These are phyloP conservation scores for Sorghum bicolor DNA, from an alignment of 176 grass and related monocot species.

Conservation along the genomic window DNA sequence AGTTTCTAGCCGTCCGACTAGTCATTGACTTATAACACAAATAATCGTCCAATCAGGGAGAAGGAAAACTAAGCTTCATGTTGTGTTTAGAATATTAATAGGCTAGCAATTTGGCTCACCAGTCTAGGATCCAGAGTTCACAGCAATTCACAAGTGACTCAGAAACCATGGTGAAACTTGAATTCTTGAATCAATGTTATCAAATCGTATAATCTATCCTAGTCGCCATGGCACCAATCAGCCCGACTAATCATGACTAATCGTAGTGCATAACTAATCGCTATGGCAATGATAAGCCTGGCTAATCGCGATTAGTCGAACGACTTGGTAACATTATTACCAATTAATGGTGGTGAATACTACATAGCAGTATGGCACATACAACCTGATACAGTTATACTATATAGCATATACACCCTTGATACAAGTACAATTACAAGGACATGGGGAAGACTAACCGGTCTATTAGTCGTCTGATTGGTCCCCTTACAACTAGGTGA, in stretches of 20 bases:
- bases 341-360: neutral
- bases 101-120: neutral
- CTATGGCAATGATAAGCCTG: neutral
- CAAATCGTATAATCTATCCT: neutral
- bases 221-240: neutral
- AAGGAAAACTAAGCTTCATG: neutral
- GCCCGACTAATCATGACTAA: neutral
- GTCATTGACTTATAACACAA: neutral
- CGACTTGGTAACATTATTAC: neutral
- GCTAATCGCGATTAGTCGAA: neutral
- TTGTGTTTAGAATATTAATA: neutral
- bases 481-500: too few relatives aligned
- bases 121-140: neutral
- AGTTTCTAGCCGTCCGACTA: neutral
- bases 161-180: neutral
- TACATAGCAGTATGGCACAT: neutral
- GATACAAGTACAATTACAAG: neutral
- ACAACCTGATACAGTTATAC: neutral
- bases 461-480: too few relatives aligned
- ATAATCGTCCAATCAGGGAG: neutral
- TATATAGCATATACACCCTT: neutral
- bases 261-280: neutral
- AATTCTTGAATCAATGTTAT: neutral
- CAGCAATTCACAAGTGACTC: neutral
- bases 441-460: neutral